Evolutionary conservation across 495 filamentous ascomycete species (phyloP).

Genomic region (Penicillium robsamsonii): DNA sequence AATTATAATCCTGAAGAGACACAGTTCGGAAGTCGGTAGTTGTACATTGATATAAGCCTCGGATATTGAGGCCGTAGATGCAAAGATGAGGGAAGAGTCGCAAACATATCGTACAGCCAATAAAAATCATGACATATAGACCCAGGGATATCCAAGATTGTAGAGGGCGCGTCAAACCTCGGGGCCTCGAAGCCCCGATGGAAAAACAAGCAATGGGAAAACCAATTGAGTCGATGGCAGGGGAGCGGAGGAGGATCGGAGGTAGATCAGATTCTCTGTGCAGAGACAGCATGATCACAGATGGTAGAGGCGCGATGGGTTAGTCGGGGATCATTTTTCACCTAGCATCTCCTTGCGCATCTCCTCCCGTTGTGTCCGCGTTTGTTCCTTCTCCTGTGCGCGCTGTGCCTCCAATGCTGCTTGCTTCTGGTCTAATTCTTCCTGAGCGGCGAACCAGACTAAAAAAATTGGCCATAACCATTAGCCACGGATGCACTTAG

Average conservation of each 20-base stretch:
- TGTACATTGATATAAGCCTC: constrained; percentile 11
- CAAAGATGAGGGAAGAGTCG: not conserved
- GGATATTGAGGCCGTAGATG: not conserved
- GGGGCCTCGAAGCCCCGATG: not conserved
- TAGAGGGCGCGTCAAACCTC: not conserved
- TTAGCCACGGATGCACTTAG: constrained; percentile 1
- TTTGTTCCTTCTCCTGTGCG: constrained; percentile 50
- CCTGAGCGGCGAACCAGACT: constrained; percentile 76
- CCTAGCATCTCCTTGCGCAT: constrained; percentile 53
- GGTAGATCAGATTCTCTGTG: not conserved
- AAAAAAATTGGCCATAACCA: constrained; percentile 21
- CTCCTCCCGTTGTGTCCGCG: constrained; percentile 52
- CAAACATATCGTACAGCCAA: constrained; percentile 27
- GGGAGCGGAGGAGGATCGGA: not conserved
- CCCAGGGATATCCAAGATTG: not conserved
- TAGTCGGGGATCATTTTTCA: constrained; percentile 30
- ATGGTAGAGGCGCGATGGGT: not conserved
- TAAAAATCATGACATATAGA: constrained; percentile 17
- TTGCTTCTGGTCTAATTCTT: constrained; percentile 54
- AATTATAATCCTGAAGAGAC: constrained; percentile 1
- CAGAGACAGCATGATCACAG: not conserved
- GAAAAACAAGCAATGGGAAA: not conserved
- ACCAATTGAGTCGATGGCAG: not conserved
- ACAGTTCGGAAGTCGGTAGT: not conserved
- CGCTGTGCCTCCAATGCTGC: constrained; percentile 45